Percentiles rank a stretch among this genome's conserved stretches.
Conservation (phyloP, 441 rosid genomes). For the Breynia disticha region DNA sequence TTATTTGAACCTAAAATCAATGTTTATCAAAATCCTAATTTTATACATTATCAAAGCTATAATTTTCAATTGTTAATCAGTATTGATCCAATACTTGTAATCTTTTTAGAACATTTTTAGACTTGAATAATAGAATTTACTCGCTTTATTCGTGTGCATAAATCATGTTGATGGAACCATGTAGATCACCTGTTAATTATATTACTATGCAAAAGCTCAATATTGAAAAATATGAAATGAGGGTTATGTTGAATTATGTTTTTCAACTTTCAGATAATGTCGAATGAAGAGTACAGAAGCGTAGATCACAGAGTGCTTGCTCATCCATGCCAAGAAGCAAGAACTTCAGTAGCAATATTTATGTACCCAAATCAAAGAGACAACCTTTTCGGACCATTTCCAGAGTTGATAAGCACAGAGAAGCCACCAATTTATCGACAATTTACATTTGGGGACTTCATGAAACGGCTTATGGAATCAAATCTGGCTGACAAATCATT, state of each 20-base stretch:
- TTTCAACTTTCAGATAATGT: conserved; percentile 28
- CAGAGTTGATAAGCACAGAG: conserved; percentile 25
- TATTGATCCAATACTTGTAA: no score
- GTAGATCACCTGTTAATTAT: no score
- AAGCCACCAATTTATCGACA: conserved; percentile 31
- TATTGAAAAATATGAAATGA: no score
- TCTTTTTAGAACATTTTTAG: no score
- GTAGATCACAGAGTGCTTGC: conserved; percentile 49
- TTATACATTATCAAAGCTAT: no score
- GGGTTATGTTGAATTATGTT: not conserved
- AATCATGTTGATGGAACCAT: no score
- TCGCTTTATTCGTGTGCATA: no score
- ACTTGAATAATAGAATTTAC: no score
- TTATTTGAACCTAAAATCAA: no score
- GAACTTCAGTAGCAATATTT: conserved; percentile 32
- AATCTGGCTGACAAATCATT: conserved; percentile 34
- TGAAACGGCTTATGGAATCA: conserved; percentile 29
- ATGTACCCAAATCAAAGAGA: conserved; percentile 30
- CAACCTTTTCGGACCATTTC: conserved; percentile 24
- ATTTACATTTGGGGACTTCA: conserved; percentile 22
- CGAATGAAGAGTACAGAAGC: conserved; percentile 44
- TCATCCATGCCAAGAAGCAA: conserved; percentile 24
- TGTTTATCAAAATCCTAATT: no score
- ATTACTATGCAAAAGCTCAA: no score
- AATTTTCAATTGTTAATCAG: no score